phyloP scores from a whole-genome alignment of 176 grass and related monocot genomes.

The Echinochloa phyllopogon region DNA sequence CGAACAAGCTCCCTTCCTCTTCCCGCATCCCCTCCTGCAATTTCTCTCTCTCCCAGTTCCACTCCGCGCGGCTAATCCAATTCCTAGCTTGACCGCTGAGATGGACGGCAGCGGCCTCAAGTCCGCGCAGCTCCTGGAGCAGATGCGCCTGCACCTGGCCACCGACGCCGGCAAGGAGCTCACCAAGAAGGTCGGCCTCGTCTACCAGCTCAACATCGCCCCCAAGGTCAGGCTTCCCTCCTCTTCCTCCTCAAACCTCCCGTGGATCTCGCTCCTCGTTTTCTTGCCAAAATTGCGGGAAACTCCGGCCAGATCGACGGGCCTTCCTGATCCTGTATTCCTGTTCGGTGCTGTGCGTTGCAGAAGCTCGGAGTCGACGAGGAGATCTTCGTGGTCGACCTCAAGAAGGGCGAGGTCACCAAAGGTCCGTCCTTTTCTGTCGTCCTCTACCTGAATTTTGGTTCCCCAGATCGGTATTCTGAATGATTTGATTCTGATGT shows the following conservation, averaged over 20 bases:
- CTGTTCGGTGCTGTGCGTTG: not conserved
- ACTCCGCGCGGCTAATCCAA: not conserved
- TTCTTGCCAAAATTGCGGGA: not conserved
- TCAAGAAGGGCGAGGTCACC: slow-evolving; percentile 86
- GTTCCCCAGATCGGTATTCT: not conserved
- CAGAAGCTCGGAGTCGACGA: slow-evolving; percentile 86
- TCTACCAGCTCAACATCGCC: slow-evolving; percentile 90
- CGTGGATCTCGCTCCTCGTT: not conserved
- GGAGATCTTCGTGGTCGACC: slow-evolving; percentile 92
- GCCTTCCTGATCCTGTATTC: not conserved
- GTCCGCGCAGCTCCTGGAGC: slow-evolving; percentile 68
- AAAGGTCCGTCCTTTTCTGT: slow-evolving; percentile 49
- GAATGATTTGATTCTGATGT: not conserved
- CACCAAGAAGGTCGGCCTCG: slow-evolving; percentile 73
- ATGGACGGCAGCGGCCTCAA: slow-evolving; percentile 83
- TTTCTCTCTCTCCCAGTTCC: not conserved
- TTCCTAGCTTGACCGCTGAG: not conserved
- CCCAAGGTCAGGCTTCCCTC: slow-evolving; percentile 57
- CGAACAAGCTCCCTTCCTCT: not conserved
- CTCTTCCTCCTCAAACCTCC: not conserved
- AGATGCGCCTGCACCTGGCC: slow-evolving; percentile 72
- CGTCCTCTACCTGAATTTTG: not conserved
- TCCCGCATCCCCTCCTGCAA: not conserved
- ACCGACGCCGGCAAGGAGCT: slow-evolving; percentile 72
- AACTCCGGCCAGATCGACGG: not conserved